Conservation (phyloP, 495 filamentous ascomycete species). For the Aspergillus leporis region DNA sequence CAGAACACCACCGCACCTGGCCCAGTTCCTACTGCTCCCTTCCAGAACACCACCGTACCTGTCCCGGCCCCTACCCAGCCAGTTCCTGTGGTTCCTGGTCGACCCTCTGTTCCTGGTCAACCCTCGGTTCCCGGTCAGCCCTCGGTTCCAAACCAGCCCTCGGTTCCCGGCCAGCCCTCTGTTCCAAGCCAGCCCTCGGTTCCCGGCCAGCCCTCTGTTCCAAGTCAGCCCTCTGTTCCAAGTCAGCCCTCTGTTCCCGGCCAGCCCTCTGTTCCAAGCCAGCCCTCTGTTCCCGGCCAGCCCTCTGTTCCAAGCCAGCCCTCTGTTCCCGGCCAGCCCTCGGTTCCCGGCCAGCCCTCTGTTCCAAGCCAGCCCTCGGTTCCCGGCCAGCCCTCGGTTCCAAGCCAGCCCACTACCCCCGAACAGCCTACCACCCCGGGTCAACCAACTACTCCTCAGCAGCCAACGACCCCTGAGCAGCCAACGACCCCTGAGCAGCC, state of each 20-base stretch:
- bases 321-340: constrained; percentile 2
- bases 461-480: neutral
- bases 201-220: neutral
- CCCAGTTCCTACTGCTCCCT: constrained; percentile 22
- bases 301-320: constrained; percentile 16
- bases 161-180: constrained; percentile 6
- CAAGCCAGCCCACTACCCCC: constrained; percentile 3
- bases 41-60: constrained; percentile 27
- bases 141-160: constrained; percentile 8
- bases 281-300: neutral
- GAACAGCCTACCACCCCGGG: no score
- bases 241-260: constrained; percentile 15
- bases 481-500: neutral
- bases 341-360: constrained; percentile 3
- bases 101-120: constrained; percentile 13
- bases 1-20: constrained; percentile 25
- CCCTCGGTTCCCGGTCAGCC: constrained; percentile 7
- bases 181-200: constrained; percentile 9
- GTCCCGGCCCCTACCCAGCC: constrained; percentile 14
- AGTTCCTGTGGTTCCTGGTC: constrained; percentile 19
- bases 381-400: constrained; percentile 3
- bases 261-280: constrained; percentile 5
- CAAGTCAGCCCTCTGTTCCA: constrained; percentile 13
- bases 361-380: constrained; percentile 1
- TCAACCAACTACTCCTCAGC: constrained; percentile 3